A percentile compares a stretch with the other conserved stretches of the same genome.
Conservation (phyloP, 176 grass and related monocot species). For the Ananas comosus region DNA sequence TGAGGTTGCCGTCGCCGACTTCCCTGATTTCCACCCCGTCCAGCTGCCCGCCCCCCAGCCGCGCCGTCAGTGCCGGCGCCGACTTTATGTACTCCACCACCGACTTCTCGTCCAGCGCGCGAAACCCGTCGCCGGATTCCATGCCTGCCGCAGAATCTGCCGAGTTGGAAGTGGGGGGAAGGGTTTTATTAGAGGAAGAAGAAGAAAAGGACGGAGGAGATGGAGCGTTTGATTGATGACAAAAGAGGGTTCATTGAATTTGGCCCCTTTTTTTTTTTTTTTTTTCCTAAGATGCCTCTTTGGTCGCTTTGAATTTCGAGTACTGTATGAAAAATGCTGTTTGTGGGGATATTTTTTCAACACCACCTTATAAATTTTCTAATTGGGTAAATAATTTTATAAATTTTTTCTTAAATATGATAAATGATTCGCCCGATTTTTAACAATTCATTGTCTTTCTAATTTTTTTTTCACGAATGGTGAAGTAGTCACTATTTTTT, state of each 20-base stretch:
- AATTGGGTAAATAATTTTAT: no score
- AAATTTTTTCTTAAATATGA: no score
- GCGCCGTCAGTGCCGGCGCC: constrained; percentile 45
- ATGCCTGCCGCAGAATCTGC: neutral
- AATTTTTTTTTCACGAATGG: no score
- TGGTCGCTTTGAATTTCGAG: no score
- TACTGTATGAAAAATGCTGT: no score
- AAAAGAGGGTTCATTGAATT: neutral
- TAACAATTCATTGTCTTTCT: no score
- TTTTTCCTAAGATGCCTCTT: neutral
- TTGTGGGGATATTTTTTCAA: no score
- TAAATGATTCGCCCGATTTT: no score
- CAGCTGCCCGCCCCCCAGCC: constrained; percentile 41
- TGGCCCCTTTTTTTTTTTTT: neutral
- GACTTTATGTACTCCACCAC: constrained; percentile 75
- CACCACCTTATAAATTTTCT: no score
- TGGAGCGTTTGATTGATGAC: neutral
- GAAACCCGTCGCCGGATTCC: constrained; percentile 29
- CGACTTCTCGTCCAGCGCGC: constrained; percentile 55
- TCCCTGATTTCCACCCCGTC: constrained; percentile 49
- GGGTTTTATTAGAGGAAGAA: neutral
- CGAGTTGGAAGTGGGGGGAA: neutral
- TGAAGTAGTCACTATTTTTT: no score
- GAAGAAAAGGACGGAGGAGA: neutral
- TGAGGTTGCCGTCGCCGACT: constrained; percentile 97